Base-by-base conservation (phyloP, 2,329 filamentous ascomycete genomes). In the Pseudogymnoascus sp. region DNA sequence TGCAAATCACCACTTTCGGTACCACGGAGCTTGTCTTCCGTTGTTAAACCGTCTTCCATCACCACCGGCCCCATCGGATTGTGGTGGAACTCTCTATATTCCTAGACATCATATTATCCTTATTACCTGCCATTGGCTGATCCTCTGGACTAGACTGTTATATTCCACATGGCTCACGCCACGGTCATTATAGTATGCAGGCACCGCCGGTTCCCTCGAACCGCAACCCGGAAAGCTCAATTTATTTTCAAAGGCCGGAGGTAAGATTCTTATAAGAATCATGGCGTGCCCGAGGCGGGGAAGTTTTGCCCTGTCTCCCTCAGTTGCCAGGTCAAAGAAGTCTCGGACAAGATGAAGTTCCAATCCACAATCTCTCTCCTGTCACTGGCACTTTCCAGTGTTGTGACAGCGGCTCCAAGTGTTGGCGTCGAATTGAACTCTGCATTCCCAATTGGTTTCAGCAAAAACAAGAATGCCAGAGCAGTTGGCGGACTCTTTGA, bases 401-500 rank as follows among this genome's bases (percentile, higher is more conserved):
- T 57, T 26, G 47, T 57, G 47, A 33, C 26, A 57, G 47, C 47
- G 47, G 47, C 47, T 13, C 47, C 47, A 7, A 13, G 26, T 50
- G 10, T 19, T 3, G 26, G 26, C 11, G 28, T 42, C n/a, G 65
- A 67, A 36, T 64, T 63, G 59, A 35, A 53, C 44, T 50, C 23
- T 62, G 19, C 23, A 17, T 66, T 66, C 21, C 64, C 67, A 19
- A 67, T 67, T 64, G 66, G 67, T 1, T 64, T 64, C 31, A 53
- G 26, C n/a, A 33, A 38, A n/a, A 64, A 65, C 26, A 50, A 21
- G 28, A 64, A 66, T 53, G 67, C 69, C 5, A 67, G 66, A 23
- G 50, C 65, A n/a, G 63, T 61, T 28, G 75, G 75, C n/a, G 69
- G 70, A 10, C 60, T 73, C 17, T 79, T 79, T 65, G 69, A 71